These are phyloP conservation scores for Plectosphaerella plurivora DNA, from an alignment of 2,329 filamentous ascomycete genomes.

Conservation along the genomic window DNA sequence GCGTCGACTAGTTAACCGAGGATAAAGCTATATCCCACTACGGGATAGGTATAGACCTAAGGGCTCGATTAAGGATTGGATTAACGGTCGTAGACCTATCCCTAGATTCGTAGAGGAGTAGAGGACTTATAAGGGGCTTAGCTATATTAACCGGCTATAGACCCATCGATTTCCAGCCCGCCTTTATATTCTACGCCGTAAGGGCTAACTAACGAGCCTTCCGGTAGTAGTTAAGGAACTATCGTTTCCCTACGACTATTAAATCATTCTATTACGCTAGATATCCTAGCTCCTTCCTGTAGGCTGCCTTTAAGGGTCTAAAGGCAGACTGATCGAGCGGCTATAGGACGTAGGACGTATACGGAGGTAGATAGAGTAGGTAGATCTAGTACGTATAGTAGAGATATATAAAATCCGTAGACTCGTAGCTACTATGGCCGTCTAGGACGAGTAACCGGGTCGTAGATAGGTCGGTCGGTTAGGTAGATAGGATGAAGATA, in stretches of 20 bases:
- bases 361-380: neutral
- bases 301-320: neutral
- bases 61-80: no score
- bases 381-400: neutral
- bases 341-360: neutral
- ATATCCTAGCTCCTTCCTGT: neutral
- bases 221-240: neutral
- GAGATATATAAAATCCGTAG: constrained; percentile 3
- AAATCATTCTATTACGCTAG: neutral
- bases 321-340: neutral
- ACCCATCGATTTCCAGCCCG: no score
- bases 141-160: no score
- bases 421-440: constrained; percentile 4
- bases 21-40: no score
- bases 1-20: no score
- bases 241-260: neutral
- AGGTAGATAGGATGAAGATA: constrained; percentile 12
- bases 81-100: no score
- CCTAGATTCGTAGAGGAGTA: no score
- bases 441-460: neutral
- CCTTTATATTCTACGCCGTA: no score
- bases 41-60: no score
- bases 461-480: neutral
- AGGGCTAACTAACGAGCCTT: no score
- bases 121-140: no score